Conservation (phyloP, 1,139 yeast genomes). For the Suhomyces guaymorum region DNA sequence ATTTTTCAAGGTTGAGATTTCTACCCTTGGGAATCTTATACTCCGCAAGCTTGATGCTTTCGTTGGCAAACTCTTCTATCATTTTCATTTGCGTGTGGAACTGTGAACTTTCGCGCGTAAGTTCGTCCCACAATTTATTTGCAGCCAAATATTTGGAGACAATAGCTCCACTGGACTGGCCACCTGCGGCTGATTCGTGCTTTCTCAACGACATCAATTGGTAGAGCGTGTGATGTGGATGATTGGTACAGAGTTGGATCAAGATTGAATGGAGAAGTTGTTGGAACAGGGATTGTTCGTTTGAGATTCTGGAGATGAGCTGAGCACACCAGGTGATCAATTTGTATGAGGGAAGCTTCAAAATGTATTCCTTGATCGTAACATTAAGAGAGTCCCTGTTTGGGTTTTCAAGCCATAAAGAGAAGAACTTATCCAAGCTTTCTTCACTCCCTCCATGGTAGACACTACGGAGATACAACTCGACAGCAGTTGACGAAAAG, state of each 20-base stretch:
- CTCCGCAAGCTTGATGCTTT: conserved; percentile 54
- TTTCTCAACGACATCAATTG: conserved; percentile 59
- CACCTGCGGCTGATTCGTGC: conserved; percentile 38
- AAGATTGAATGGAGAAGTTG: conserved; percentile 51
- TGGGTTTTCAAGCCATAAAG: conserved; percentile 78
- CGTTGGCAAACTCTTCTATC: conserved; percentile 51
- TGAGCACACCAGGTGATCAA: conserved; percentile 84
- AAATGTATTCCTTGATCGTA: conserved; percentile 32
- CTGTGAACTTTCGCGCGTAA: conserved; percentile 19
- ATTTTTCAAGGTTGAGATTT: conserved; percentile 35
- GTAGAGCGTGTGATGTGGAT: conserved; percentile 80
- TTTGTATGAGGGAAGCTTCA: conserved; percentile 54
- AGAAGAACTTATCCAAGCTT: conserved; percentile 74
- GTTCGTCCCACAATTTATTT: conserved; percentile 42
- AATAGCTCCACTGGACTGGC: conserved; percentile 35
- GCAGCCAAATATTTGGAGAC: conserved; percentile 55
- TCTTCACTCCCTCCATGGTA: conserved; percentile 52
- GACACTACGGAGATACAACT: conserved; percentile 59
- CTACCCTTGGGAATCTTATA: conserved; percentile 40
- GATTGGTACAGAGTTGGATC: conserved; percentile 51
- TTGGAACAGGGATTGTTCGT: conserved; percentile 57
- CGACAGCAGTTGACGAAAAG: conserved; percentile 58
- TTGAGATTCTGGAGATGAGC: conserved; percentile 67
- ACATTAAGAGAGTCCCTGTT: conserved; percentile 41
- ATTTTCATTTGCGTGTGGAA: conserved; percentile 34